A percentile compares a stretch with the other conserved stretches of the same genome.
phyloP scores from a whole-genome alignment of 1,284 basidiomycete species.

The Ustilago loliicola region DNA sequence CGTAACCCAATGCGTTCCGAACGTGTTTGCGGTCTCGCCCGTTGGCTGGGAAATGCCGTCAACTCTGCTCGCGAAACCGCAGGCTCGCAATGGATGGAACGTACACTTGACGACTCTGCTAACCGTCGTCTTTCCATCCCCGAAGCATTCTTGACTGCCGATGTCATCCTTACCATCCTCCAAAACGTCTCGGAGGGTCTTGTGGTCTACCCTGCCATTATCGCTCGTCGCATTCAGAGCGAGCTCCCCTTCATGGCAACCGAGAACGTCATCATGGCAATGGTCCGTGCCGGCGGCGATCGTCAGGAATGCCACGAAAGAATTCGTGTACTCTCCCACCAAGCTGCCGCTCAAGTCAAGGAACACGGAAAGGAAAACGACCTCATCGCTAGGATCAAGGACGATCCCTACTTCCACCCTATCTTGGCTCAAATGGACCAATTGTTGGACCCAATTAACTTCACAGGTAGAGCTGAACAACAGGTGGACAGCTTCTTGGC shows the following conservation, averaged over 20 bases:
- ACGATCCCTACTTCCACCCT: constrained; percentile 78
- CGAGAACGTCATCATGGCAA: constrained; percentile 99
- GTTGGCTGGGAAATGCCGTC: constrained; percentile 77
- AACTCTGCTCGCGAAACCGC: constrained; percentile 72
- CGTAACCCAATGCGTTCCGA: constrained; percentile 99
- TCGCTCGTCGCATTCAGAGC: constrained; percentile 88
- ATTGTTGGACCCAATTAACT: constrained; percentile 61
- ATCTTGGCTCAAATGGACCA: constrained; percentile 73
- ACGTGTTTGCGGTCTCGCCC: constrained; percentile 91
- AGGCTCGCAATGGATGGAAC: constrained; percentile 70
- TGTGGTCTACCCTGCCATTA: constrained; percentile 97
- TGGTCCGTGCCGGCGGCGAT: constrained; percentile 93
- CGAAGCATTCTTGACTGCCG: constrained; percentile 96
- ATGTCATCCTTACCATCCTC: constrained; percentile 93
- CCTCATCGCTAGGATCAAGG: constrained; percentile 86
- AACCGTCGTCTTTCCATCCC: constrained; percentile 96
- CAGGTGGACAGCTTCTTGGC: constrained; percentile 76
- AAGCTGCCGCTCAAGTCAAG: constrained; percentile 95
- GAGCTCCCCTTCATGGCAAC: constrained; percentile 97
- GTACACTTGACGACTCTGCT: constrained; percentile 76
- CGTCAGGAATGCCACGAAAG: constrained; percentile 97
- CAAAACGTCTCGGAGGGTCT: constrained; percentile 98
- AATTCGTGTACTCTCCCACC: constrained; percentile 94
- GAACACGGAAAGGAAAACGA: constrained; percentile 95
- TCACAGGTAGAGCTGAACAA: constrained; percentile 63